A percentile compares a stretch with the other conserved stretches of the same genome.
phyloP scores from a whole-genome alignment of 768 basidiomycete species.

The Auriscalpium microsporum region DNA sequence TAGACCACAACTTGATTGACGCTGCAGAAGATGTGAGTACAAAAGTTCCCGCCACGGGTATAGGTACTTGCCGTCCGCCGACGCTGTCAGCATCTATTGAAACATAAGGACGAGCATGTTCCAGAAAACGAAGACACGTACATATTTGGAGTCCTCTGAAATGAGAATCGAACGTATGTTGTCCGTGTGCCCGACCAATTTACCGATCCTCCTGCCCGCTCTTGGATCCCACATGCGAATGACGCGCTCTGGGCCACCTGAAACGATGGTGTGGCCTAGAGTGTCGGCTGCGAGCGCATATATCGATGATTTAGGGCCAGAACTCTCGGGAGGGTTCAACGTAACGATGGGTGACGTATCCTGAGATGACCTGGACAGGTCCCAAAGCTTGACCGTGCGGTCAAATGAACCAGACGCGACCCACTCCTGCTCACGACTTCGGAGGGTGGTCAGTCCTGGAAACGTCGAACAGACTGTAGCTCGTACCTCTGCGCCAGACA shows the following conservation, averaged over 20 bases:
- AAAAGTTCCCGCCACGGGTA: not conserved
- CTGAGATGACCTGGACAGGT: conserved; percentile 35
- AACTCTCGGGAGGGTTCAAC: conserved; percentile 57
- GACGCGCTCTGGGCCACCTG: conserved; percentile 88
- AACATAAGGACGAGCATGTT: conserved; percentile 7
- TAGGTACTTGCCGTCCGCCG: conserved; percentile 52
- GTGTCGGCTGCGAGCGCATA: conserved; percentile 79
- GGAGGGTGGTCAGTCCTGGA: not conserved
- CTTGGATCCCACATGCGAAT: conserved; percentile 92
- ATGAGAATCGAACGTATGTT: conserved; percentile 88
- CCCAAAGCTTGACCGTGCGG: conserved; percentile 91
- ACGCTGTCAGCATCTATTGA: conserved; percentile 68
- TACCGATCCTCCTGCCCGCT: conserved; percentile 67
- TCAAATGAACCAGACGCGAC: conserved; percentile 93
- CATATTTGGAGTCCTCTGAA: conserved; percentile 86
- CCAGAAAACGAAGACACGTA: conserved; percentile 32
- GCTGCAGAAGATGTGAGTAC: conserved; percentile 27
- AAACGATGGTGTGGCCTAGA: conserved; percentile 72
- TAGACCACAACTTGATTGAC: conserved; percentile 92
- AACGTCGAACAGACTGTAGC: not conserved
- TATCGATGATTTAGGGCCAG: conserved; percentile 58
- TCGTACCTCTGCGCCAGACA: conserved; percentile 66
- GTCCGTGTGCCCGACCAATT: conserved; percentile 94
- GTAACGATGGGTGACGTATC: conserved; percentile 50
- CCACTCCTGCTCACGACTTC: conserved; percentile 75